Base-by-base conservation (phyloP, 2,329 filamentous ascomycete species). In the Clathrospora elynae region DNA sequence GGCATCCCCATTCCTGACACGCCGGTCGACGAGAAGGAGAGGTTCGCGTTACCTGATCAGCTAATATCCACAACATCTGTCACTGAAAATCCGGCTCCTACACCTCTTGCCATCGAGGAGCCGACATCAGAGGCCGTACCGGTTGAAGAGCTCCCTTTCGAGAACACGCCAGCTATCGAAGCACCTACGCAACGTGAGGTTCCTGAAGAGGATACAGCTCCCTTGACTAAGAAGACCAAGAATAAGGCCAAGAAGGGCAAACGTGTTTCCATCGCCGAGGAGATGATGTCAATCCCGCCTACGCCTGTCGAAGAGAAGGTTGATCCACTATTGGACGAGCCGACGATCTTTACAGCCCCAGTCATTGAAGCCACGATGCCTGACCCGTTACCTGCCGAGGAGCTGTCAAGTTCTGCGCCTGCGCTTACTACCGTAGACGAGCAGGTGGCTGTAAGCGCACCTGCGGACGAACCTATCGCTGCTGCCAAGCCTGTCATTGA, bases 221-320 rank as follows among this genome's bases (percentile, higher is more conserved):
- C 20, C 20, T 23, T 23, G 20, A 6, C 50, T 20, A 55, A 55
- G 35, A 59, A 54, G 17, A 49, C 48, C 13, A 57, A 55, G 20
- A 57, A 53, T 35, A 57, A 60, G 31, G 46, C 41, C 1, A 58
- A 54, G 46, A 60, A 60, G 24, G 38, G 14, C 10, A 60, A 60
- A 23, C 49, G 45, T 12, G 49, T 42, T 16, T 53, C 51, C 13
- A 32, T 53, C 16, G 34, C 46, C 5, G 42, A 49, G 1, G 48
- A 48, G 3, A 4, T 28, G 2, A 25, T 35, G 11, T 49, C 44
- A 4, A 31, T 40, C 6, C 29, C 42, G 3, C 22, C 36, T 2
- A 45, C 44, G 1, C 35, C 51, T 0, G 5, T 32, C 6, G 52
- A 54, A 13, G 43, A 49, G 18, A 49, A 57, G 28, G 25, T 10